Percentiles rank a stretch among this genome's conserved stretches.
Conservation (phyloP, 441 rosid species). For the Croton laevigatus region DNA sequence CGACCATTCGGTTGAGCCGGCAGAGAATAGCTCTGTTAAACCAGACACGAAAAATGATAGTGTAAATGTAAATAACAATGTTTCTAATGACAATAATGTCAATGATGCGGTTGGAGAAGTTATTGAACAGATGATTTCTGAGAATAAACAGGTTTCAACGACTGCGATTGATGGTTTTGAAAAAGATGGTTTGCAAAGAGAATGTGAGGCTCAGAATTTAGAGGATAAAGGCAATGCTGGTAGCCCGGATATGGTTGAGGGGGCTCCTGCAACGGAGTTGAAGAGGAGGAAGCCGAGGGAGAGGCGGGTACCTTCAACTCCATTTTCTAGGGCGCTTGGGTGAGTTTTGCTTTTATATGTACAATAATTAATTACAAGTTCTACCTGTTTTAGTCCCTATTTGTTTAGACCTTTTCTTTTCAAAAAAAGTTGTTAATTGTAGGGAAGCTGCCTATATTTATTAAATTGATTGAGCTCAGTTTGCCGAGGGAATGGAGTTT, state of each 20-base stretch:
- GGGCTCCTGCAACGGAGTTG: conserved; percentile 15
- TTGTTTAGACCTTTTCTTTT: neutral
- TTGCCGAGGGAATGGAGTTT: too few relatives aligned
- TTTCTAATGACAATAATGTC: neutral
- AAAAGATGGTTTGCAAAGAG: conserved; percentile 24
- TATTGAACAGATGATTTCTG: conserved; percentile 19
- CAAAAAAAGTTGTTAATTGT: neutral
- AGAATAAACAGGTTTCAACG: neutral
- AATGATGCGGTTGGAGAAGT: neutral
- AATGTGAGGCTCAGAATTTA: conserved; percentile 27
- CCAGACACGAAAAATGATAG: conserved; percentile 11
- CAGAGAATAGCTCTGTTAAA: conserved; percentile 18
- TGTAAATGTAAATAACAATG: conserved; percentile 13
- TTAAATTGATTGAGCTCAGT: neutral
- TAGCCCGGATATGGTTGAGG: conserved; percentile 19
- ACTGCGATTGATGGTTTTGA: conserved; percentile 10
- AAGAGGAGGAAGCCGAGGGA: conserved; percentile 83
- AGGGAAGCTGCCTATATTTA: neutral
- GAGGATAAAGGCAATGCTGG: conserved; percentile 19
- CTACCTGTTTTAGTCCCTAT: neutral
- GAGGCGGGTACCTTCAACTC: conserved; percentile 86
- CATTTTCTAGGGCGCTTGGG: conserved; percentile 89
- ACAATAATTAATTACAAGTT: neutral
- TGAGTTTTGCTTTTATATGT: conserved; percentile 21
- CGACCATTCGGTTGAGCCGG: conserved; percentile 31